These are phyloP conservation scores for Nemania serpens DNA, from an alignment of 2,329 filamentous ascomycete species.

Conservation along the genomic window DNA sequence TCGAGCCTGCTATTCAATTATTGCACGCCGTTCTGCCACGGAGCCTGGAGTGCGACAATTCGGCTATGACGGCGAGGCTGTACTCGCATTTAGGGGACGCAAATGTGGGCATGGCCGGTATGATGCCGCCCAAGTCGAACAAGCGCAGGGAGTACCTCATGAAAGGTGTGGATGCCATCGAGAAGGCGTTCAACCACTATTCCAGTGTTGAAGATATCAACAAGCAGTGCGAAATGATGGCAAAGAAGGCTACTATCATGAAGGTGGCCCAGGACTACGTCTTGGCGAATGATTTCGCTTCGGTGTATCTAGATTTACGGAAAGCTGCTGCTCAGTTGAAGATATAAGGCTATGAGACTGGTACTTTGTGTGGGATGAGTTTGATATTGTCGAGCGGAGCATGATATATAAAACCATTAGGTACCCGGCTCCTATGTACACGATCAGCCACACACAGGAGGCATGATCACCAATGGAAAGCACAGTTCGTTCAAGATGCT, in stretches of 20 bases:
- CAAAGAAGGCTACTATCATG: constrained; percentile 81
- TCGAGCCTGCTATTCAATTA: constrained; percentile 66
- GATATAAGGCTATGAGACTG: constrained; percentile 26
- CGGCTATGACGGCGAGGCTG: constrained; percentile 64
- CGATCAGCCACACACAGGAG: neutral
- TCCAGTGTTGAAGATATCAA: constrained; percentile 68
- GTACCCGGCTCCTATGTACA: constrained; percentile 25
- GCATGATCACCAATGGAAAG: constrained; percentile 9
- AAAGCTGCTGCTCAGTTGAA: constrained; percentile 44
- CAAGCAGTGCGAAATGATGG: constrained; percentile 78
- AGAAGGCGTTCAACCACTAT: constrained; percentile 67
- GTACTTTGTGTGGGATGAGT: constrained; percentile 6
- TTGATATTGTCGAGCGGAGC: constrained; percentile 10
- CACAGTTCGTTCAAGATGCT: constrained; percentile 8
- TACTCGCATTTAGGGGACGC: constrained; percentile 77
- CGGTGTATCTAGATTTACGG: constrained; percentile 65
- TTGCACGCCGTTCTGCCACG: constrained; percentile 74
- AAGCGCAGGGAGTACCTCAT: constrained; percentile 61
- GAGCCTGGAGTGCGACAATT: constrained; percentile 72
- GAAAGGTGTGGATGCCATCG: constrained; percentile 63
- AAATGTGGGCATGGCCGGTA: constrained; percentile 75
- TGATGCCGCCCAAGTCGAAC: constrained; percentile 47
- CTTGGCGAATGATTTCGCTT: constrained; percentile 68
- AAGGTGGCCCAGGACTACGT: constrained; percentile 68
- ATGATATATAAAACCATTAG: constrained; percentile 14